phyloP scores from a whole-genome alignment of 2,329 filamentous ascomycete genomes.

The Colletotrichum costaricense region DNA sequence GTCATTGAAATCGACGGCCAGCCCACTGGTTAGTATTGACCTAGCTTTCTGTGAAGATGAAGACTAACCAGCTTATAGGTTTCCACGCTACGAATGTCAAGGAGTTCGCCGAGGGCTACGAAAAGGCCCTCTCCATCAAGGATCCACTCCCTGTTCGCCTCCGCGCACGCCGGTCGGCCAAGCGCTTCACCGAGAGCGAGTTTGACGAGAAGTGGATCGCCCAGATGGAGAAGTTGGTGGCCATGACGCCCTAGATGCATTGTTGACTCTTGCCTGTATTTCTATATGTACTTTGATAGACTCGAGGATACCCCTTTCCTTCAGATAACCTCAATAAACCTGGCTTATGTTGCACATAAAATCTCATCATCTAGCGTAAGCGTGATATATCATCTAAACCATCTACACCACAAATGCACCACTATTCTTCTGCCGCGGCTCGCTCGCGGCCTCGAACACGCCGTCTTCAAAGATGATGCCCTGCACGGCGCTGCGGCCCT shows the following conservation, averaged over 20 bases:
- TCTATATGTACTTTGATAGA: slow-evolving; percentile 43
- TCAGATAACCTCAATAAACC: slow-evolving; percentile 28
- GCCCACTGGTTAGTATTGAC: slow-evolving; percentile 72
- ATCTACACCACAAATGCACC: slow-evolving; percentile 66
- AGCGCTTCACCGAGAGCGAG: slow-evolving; percentile 87
- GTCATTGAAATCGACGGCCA: slow-evolving; percentile 83
- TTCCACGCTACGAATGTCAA: slow-evolving; percentile 84
- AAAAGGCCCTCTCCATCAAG: slow-evolving; percentile 77
- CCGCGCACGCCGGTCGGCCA: slow-evolving; percentile 81
- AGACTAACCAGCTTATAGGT: slow-evolving; percentile 59
- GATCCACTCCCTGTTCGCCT: slow-evolving; percentile 80
- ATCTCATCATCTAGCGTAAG: neutral
- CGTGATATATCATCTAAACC: neutral
- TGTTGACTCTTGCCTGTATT: slow-evolving; percentile 25
- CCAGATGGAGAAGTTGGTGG: slow-evolving; percentile 80
- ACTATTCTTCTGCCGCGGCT: slow-evolving; percentile 79
- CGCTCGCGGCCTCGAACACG: slow-evolving; percentile 80
- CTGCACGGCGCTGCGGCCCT: slow-evolving; percentile 77
- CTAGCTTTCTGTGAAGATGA: neutral
- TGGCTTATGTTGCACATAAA: neutral
- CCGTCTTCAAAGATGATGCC: slow-evolving; percentile 72
- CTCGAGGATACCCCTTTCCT: slow-evolving; percentile 50
- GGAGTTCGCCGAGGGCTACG: slow-evolving; percentile 86
- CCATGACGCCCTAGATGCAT: slow-evolving; percentile 41
- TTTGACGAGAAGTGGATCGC: slow-evolving; percentile 84